phyloP scores from a whole-genome alignment of 148 eudicot species.

The Pouteria glomerata region DNA sequence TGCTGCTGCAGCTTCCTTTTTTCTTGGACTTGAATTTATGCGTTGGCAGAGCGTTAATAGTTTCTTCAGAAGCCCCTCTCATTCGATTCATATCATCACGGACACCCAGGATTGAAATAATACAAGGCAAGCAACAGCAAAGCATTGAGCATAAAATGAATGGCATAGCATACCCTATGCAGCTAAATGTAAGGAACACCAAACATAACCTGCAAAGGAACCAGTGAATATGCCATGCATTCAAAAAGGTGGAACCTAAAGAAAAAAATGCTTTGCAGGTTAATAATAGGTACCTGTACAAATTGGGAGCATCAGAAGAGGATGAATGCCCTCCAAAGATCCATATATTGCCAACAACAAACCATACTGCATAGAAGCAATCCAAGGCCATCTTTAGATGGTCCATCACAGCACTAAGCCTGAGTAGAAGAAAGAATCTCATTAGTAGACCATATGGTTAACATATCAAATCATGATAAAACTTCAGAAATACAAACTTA shows the following conservation, averaged over 20 bases:
- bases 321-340: slow-evolving; percentile 75
- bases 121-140: slow-evolving; percentile 80
- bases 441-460: neutral
- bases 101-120: slow-evolving; percentile 59
- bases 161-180: slow-evolving; percentile 75
- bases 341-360: slow-evolving; percentile 79
- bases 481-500: neutral
- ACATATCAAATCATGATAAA: neutral
- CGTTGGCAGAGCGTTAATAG: slow-evolving; percentile 57
- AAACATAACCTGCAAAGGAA: slow-evolving; percentile 51
- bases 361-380: slow-evolving; percentile 87
- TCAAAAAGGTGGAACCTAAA: neutral
- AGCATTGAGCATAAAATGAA: slow-evolving; percentile 73
- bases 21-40: slow-evolving; percentile 51
- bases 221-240: neutral
- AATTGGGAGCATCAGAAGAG: slow-evolving; percentile 68
- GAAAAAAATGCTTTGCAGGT: neutral
- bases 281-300: slow-evolving; percentile 45
- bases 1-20: slow-evolving; percentile 23
- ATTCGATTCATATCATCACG: slow-evolving; percentile 57
- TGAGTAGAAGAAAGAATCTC: slow-evolving; percentile 18
- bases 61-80: slow-evolving; percentile 64
- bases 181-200: slow-evolving; percentile 58
- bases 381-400: slow-evolving; percentile 75
- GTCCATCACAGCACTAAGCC: slow-evolving; percentile 47